Conservation (phyloP, 768 basidiomycete genomes). For the Krasilnikovozyma curviuscula region DNA sequence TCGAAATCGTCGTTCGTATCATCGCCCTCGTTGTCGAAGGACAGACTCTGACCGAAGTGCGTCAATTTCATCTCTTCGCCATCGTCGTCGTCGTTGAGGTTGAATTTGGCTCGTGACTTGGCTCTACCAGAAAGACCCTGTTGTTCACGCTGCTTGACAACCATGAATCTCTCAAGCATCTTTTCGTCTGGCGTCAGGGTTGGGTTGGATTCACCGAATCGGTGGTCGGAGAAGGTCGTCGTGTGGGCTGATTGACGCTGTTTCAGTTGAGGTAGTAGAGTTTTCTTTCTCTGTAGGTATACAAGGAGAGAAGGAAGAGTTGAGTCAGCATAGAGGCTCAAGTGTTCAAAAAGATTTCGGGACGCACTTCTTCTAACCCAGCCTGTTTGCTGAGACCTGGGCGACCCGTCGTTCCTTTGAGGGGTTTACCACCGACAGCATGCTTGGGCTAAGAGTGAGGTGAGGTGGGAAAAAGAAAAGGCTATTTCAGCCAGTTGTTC, state of each 20-base stretch:
- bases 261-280: constrained; percentile 69
- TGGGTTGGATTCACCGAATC: constrained; percentile 90
- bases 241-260: constrained; percentile 44
- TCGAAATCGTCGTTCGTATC: not conserved
- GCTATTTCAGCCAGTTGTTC: not conserved
- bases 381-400: constrained; percentile 79
- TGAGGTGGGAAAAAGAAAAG: not conserved
- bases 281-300: constrained; percentile 54
- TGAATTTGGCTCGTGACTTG: constrained; percentile 54
- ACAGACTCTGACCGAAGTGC: constrained; percentile 8
- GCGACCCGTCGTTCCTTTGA: constrained; percentile 62
- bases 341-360: not conserved
- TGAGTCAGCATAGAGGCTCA: not conserved
- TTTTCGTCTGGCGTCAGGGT: constrained; percentile 86
- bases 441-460: constrained; percentile 29
- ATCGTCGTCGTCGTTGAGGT: constrained; percentile 55
- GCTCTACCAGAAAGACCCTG: constrained; percentile 32
- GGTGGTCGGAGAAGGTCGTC: constrained; percentile 76
- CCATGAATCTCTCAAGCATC: constrained; percentile 90
- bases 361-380: constrained; percentile 64
- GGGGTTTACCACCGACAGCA: constrained; percentile 69
- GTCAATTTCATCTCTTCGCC: constrained; percentile 16
- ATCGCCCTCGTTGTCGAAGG: constrained; percentile 6
- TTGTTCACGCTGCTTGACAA: constrained; percentile 73
- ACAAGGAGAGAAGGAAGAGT: not conserved